These are phyloP conservation scores for Podaxis carcinomalis DNA, from an alignment of 768 basidiomycete genomes.

Conservation along the genomic window DNA sequence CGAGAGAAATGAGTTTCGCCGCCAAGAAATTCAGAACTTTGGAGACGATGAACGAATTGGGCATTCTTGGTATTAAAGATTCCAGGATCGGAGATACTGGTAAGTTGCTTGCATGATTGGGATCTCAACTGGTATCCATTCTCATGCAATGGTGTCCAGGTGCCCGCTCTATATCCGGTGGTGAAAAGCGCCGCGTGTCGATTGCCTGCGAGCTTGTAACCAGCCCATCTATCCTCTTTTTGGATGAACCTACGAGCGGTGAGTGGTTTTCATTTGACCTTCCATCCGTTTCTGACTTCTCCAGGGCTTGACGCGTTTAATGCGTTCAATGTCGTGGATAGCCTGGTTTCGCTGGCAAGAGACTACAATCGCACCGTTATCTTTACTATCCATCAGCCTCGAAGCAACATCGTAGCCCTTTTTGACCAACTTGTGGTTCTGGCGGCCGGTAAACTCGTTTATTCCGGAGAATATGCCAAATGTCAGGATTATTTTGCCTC, in stretches of 20 bases:
- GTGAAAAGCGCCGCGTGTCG: constrained; percentile 94
- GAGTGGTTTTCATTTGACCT: constrained; percentile 20
- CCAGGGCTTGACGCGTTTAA: constrained; percentile 92
- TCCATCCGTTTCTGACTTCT: not conserved
- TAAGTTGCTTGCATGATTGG: constrained; percentile 26
- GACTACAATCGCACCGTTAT: constrained; percentile 93
- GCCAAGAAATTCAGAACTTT: constrained; percentile 94
- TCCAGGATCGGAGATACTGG: constrained; percentile 86
- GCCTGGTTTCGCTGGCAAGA: constrained; percentile 77
- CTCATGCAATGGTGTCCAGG: constrained; percentile 36
- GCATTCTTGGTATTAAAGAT: constrained; percentile 88
- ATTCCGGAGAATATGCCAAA: constrained; percentile 70
- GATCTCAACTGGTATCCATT: not conserved
- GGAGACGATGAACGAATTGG: constrained; percentile 95
- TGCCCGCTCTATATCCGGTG: constrained; percentile 89
- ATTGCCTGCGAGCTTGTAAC: constrained; percentile 99
- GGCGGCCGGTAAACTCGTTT: constrained; percentile 79
- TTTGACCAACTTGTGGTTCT: constrained; percentile 91
- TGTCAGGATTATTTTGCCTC: constrained; percentile 79
- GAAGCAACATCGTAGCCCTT: constrained; percentile 93
- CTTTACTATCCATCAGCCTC: constrained; percentile 97
- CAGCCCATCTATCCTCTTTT: constrained; percentile 90
- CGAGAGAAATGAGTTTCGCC: constrained; percentile 90
- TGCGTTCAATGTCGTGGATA: constrained; percentile 91
- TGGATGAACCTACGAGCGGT: constrained; percentile 98